Percentiles rank a stretch among this genome's conserved stretches.
These are phyloP conservation scores for Moesziomyces globuligerus DNA, from an alignment of 1,284 basidiomycete species.

Conservation along the genomic window DNA sequence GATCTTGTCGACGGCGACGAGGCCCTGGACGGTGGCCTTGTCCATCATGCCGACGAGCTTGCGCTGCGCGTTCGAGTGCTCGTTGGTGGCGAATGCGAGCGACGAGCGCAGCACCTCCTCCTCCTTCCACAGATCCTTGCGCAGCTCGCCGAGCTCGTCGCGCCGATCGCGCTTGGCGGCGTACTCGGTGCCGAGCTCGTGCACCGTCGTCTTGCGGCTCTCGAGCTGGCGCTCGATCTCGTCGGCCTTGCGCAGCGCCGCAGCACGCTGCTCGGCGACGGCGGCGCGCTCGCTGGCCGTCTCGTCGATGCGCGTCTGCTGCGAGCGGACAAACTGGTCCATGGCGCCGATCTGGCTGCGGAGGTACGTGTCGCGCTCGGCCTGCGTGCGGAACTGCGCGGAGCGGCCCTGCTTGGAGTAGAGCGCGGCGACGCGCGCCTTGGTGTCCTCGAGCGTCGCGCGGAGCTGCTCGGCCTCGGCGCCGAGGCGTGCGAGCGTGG, in stretches of 20 bases:
- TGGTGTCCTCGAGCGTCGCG: slow-evolving; percentile 70
- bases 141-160: slow-evolving; percentile 63
- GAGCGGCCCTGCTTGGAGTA: slow-evolving; percentile 64
- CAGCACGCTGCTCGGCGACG: slow-evolving; percentile 26
- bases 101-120: slow-evolving; percentile 79
- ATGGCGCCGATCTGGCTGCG: slow-evolving; percentile 51
- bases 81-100: slow-evolving; percentile 78
- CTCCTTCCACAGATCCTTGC: slow-evolving; percentile 75
- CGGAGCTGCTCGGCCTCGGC: slow-evolving; percentile 74
- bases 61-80: slow-evolving; percentile 84
- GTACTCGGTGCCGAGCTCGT: slow-evolving; percentile 44
- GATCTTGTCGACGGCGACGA: slow-evolving; percentile 84
- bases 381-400: slow-evolving; percentile 54
- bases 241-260: slow-evolving; percentile 74
- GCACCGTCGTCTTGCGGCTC: slow-evolving; percentile 70
- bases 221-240: slow-evolving; percentile 75
- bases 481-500: slow-evolving; percentile 75
- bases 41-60: slow-evolving; percentile 85
- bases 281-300: slow-evolving; percentile 36
- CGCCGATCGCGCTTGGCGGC: slow-evolving; percentile 61
- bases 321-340: slow-evolving; percentile 33
- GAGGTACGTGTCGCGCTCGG: slow-evolving; percentile 61
- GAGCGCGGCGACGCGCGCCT: slow-evolving; percentile 54
- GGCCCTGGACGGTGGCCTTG: slow-evolving; percentile 87
- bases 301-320: slow-evolving; percentile 41